Evolutionary conservation across 179 eudicot species (phyloP).

Genomic region (Pouteria campechiana): DNA sequence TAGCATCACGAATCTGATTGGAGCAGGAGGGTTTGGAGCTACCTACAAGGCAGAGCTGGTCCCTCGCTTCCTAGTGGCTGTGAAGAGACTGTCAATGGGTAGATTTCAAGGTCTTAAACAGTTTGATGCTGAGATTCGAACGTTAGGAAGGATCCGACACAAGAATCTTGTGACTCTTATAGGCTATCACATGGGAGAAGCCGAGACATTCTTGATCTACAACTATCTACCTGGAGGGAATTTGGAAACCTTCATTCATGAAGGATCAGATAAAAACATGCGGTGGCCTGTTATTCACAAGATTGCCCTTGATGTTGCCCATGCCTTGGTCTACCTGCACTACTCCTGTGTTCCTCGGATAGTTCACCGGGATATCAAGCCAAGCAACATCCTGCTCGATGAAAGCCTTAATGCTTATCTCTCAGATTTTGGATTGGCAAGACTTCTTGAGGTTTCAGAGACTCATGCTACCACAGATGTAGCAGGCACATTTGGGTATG

Average conservation of each 20-base stretch:
- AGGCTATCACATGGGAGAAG: constrained; percentile 48
- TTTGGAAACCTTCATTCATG: constrained; percentile 46
- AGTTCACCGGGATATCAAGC: constrained; percentile 55
- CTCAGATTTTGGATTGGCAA: constrained; percentile 58
- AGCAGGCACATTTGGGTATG: constrained; percentile 57
- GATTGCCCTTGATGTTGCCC: constrained; percentile 45
- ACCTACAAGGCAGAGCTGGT: constrained; percentile 42
- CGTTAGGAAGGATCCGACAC: constrained; percentile 46
- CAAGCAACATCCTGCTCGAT: constrained; percentile 57
- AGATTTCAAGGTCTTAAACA: constrained; percentile 48
- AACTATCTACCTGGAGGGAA: constrained; percentile 55
- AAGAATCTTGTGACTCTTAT: constrained; percentile 49
- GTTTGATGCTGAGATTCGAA: constrained; percentile 52
- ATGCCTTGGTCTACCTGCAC: constrained; percentile 44
- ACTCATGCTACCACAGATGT: constrained; percentile 60
- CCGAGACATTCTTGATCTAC: constrained; percentile 51
- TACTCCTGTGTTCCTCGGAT: constrained; percentile 46
- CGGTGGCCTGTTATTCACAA: constrained; percentile 35
- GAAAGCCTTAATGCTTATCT: constrained; percentile 48
- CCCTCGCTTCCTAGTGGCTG: constrained; percentile 49
- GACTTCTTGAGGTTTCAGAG: constrained; percentile 46
- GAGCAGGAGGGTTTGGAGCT: constrained; percentile 43
- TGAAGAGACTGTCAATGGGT: constrained; percentile 41
- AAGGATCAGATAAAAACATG: constrained; percentile 23
- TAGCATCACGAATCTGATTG: constrained; percentile 39